Evolutionary conservation across 108 stramenopile genomes (phyloP).

Genomic region (Nannochloropsis oceanica): DNA sequence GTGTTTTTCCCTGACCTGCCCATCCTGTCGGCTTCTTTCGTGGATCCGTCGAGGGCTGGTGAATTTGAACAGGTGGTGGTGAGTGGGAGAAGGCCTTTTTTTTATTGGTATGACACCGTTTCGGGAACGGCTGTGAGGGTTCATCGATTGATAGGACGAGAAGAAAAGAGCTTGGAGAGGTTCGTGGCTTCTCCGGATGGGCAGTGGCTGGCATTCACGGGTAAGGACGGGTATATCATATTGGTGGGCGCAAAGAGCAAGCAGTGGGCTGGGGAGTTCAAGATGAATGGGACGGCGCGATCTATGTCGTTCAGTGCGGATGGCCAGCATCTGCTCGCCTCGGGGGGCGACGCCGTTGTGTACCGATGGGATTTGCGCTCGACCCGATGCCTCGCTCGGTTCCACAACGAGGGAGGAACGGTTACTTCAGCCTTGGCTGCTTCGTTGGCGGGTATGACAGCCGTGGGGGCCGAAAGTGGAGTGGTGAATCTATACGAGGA

Average conservation of each 20-base stretch:
- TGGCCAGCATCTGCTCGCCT: conserved; percentile 57
- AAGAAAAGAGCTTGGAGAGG: conserved; percentile 63
- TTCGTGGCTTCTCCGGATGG: conserved; percentile 61
- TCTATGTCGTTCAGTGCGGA: conserved; percentile 63
- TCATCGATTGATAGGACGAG: conserved; percentile 44
- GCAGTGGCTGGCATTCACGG: conserved; percentile 61
- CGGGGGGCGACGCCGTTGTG: conserved; percentile 83
- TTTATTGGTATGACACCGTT: conserved; percentile 74
- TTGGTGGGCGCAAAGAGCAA: conserved; percentile 57
- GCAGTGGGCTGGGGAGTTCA: conserved; percentile 67
- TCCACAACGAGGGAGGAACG: conserved; percentile 78
- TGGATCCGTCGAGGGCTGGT: conserved; percentile 45
- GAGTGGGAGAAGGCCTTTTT: conserved; percentile 69
- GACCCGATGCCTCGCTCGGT: conserved; percentile 58
- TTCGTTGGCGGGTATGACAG: conserved; percentile 34
- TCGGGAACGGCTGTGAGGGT: conserved; percentile 45
- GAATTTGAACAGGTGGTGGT: conserved; percentile 46
- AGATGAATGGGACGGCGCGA: conserved; percentile 76
- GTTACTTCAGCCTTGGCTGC: conserved; percentile 56
- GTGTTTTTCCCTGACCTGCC: conserved; percentile 77
- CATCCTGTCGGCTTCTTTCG: conserved; percentile 64
- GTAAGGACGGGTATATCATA: conserved; percentile 81
- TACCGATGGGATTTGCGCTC: conserved; percentile 73
- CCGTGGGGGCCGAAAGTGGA: conserved; percentile 84
- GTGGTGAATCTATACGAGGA: conserved; percentile 77